Percentiles rank a stretch among this genome's conserved stretches.
phyloP scores from a whole-genome alignment of 768 basidiomycete genomes.

The Termitomyces sp. region DNA sequence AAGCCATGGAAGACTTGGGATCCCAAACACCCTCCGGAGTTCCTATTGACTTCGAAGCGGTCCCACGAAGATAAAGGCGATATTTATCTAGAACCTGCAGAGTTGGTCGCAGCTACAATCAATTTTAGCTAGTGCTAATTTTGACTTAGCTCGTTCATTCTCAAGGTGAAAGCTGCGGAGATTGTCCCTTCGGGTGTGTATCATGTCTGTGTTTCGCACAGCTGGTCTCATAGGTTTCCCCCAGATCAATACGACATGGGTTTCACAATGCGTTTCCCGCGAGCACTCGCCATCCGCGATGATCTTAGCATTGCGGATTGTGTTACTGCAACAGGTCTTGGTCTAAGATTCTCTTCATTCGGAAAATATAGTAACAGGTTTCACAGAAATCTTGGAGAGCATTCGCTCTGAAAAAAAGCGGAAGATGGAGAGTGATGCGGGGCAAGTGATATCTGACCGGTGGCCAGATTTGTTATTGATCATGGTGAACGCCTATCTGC shows the following conservation, averaged over 20 bases:
- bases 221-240: slow-evolving; percentile 10
- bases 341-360: background rate
- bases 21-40: slow-evolving; percentile 68
- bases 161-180: slow-evolving; percentile 93
- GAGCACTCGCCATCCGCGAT: slow-evolving; percentile 76
- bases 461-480: background rate
- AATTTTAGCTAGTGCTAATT: background rate
- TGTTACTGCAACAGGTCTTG: slow-evolving; percentile 62
- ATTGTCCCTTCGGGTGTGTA: slow-evolving; percentile 70
- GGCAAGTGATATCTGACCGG: slow-evolving; percentile 31
- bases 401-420: slow-evolving; percentile 68
- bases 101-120: slow-evolving; percentile 47
- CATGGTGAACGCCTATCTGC: slow-evolving; percentile 8
- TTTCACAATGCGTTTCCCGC: slow-evolving; percentile 93
- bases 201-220: background rate
- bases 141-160: slow-evolving; percentile 76
- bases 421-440: slow-evolving; percentile 64
- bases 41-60: slow-evolving; percentile 59
- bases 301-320: slow-evolving; percentile 75
- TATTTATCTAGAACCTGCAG: slow-evolving; percentile 84
- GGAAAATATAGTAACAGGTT: background rate
- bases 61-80: slow-evolving; percentile 83
- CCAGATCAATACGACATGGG: slow-evolving; percentile 81
- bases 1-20: slow-evolving; percentile 86
- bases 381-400: slow-evolving; percentile 56